Evolutionary conservation across 2,329 filamentous ascomycete species (phyloP).

Genomic region (Hortaea werneckii): DNA sequence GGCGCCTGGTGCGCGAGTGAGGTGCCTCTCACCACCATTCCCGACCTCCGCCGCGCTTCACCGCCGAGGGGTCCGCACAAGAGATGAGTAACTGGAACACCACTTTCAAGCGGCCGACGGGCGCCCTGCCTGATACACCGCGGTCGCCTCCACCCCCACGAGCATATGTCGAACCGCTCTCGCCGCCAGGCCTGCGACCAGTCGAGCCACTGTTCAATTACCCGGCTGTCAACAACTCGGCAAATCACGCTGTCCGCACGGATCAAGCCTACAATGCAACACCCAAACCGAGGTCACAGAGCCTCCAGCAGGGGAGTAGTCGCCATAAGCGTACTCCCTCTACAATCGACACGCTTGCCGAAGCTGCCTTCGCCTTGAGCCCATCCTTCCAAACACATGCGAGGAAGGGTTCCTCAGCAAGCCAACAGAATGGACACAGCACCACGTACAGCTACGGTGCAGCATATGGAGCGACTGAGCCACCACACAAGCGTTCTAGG

Average conservation of each 20-base stretch:
- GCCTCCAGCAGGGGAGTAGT: background rate
- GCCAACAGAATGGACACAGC: constrained; percentile 5
- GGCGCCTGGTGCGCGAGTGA: no score
- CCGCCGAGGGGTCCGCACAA: background rate
- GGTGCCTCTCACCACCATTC: background rate
- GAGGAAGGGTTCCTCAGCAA: constrained; percentile 6
- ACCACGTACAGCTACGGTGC: constrained; percentile 13
- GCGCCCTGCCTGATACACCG: constrained; percentile 6
- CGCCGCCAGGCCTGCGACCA: constrained; percentile 19
- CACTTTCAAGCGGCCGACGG: constrained; percentile 20
- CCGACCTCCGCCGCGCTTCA: background rate
- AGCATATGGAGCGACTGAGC: constrained; percentile 30
- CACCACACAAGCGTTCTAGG: constrained; percentile 50
- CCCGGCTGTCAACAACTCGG: constrained; percentile 19
- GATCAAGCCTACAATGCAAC: constrained; percentile 12
- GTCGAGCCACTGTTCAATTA: constrained; percentile 27
- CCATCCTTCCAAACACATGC: constrained; percentile 17
- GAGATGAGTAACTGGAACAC: constrained; percentile 8
- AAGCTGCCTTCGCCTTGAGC: constrained; percentile 32
- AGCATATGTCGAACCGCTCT: constrained; percentile 26
- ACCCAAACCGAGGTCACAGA: constrained; percentile 4
- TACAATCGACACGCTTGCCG: constrained; percentile 36
- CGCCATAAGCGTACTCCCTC: constrained; percentile 22
- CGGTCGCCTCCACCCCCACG: constrained; percentile 25
- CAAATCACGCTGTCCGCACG: constrained; percentile 12